Evolutionary conservation across 208 protist species (phyloP).

Genomic region (Leishmania tropica): DNA sequence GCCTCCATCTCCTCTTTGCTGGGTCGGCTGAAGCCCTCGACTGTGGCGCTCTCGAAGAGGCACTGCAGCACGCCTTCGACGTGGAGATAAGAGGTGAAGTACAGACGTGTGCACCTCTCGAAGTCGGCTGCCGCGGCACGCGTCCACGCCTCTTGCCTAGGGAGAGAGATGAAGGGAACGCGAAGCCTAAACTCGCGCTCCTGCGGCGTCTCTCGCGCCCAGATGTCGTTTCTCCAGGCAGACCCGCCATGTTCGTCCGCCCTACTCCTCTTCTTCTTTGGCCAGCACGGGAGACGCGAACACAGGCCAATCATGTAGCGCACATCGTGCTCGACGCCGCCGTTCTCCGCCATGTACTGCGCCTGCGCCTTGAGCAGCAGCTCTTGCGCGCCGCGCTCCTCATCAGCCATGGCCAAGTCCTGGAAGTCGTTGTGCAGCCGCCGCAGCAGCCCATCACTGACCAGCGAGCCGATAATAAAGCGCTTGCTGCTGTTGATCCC

Average conservation of each 20-base stretch:
- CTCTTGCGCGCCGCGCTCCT: constrained; percentile 39
- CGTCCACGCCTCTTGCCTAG: constrained; percentile 14
- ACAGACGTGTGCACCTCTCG: constrained; percentile 41
- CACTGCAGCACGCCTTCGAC: constrained; percentile 58
- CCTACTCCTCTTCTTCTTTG: neutral
- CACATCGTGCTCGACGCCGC: constrained; percentile 49
- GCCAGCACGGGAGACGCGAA: constrained; percentile 20
- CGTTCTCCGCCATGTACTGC: constrained; percentile 53
- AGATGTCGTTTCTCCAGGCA: constrained; percentile 4
- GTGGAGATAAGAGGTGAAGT: constrained; percentile 54
- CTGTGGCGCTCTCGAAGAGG: constrained; percentile 49
- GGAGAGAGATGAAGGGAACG: constrained; percentile 55
- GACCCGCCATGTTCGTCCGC: constrained; percentile 6
- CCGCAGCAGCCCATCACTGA: constrained; percentile 41
- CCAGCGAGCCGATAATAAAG: constrained; percentile 61
- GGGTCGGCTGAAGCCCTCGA: constrained; percentile 40
- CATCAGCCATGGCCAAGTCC: constrained; percentile 41
- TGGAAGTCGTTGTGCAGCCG: constrained; percentile 42
- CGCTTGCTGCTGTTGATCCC: constrained; percentile 67
- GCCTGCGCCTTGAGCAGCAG: constrained; percentile 41
- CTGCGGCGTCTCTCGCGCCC: constrained; percentile 22
- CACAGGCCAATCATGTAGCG: constrained; percentile 36
- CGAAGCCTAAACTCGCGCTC: constrained; percentile 51
- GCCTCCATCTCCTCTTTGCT: constrained; percentile 56
- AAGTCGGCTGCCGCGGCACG: constrained; percentile 16